Conservation (phyloP, 148 eudicot species). For the Talinum fruticosum region DNA sequence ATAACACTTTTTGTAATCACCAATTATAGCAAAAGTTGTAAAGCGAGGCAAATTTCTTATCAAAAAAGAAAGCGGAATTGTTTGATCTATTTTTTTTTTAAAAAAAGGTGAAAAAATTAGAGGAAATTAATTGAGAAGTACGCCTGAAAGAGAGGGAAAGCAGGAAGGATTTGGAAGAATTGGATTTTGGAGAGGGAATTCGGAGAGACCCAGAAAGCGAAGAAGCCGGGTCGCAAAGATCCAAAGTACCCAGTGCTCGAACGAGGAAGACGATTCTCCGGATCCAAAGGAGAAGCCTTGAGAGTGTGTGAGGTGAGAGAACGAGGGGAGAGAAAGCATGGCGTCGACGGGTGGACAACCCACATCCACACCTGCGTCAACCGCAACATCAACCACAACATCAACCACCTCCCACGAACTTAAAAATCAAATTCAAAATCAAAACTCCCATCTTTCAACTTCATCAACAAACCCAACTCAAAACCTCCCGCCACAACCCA, state of each 20-base stretch:
- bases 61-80: background rate
- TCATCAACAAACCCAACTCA: too few relatives aligned
- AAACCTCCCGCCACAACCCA: too few relatives aligned
- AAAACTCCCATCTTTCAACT: background rate
- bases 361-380: background rate
- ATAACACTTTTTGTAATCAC: too few relatives aligned
- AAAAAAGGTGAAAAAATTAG: background rate
- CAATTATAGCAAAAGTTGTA: too few relatives aligned
- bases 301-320: background rate
- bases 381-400: background rate
- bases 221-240: background rate
- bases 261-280: too few relatives aligned
- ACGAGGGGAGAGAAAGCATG: conserved; percentile 8
- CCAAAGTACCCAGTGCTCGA: conserved; percentile 4
- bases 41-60: too few relatives aligned
- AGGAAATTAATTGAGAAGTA: background rate
- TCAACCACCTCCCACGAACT: conserved; percentile 5
- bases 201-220: background rate
- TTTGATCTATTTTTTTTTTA: too few relatives aligned
- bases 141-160: background rate
- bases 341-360: conserved; percentile 16
- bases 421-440: conserved; percentile 11
- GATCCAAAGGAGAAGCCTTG: background rate
- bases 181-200: background rate
- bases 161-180: background rate